These are phyloP conservation scores for Pichia sp. DNA, from an alignment of 1,139 yeast genomes.

Conservation along the genomic window DNA sequence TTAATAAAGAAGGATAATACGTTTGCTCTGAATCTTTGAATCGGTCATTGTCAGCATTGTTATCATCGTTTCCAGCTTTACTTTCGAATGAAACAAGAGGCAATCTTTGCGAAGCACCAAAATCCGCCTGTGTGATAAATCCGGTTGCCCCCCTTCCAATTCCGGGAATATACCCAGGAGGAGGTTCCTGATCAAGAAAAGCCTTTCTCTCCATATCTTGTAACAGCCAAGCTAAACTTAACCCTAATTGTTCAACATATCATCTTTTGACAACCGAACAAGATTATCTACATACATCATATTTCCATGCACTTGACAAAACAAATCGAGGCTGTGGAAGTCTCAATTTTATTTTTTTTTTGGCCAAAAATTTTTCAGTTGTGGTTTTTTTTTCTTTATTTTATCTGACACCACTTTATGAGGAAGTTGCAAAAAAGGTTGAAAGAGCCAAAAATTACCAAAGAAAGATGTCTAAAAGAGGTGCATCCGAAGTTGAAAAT, in stretches of 20 bases:
- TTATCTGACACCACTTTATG: too few relatives aligned
- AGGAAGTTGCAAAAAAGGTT: too few relatives aligned
- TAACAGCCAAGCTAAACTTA: not conserved
- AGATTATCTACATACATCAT: too few relatives aligned
- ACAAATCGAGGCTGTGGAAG: not conserved
- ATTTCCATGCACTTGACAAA: too few relatives aligned
- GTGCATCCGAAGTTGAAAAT: conserved; percentile 28
- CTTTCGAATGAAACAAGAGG: conserved; percentile 35
- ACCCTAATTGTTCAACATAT: too few relatives aligned
- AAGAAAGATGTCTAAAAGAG: conserved; percentile 56
- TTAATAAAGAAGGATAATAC: conserved; percentile 22
- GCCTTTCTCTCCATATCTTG: conserved; percentile 42
- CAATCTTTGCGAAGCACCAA: conserved; percentile 45
- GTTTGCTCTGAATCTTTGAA: conserved; percentile 3
- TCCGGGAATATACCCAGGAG: conserved; percentile 88
- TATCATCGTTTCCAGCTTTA: conserved; percentile 32
- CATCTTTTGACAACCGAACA: too few relatives aligned
- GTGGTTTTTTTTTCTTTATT: not conserved
- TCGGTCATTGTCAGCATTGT: conserved; percentile 20
- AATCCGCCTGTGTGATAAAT: conserved; percentile 76
- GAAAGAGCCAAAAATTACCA: not conserved
- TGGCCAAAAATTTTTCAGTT: not conserved
- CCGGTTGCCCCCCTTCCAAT: conserved; percentile 95
- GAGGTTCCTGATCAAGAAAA: conserved; percentile 85
- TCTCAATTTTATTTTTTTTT: not conserved